A percentile compares a stretch with the other conserved stretches of the same genome.
Conservation (phyloP, 2,329 filamentous ascomycete species). For the Xylaria sp. region DNA sequence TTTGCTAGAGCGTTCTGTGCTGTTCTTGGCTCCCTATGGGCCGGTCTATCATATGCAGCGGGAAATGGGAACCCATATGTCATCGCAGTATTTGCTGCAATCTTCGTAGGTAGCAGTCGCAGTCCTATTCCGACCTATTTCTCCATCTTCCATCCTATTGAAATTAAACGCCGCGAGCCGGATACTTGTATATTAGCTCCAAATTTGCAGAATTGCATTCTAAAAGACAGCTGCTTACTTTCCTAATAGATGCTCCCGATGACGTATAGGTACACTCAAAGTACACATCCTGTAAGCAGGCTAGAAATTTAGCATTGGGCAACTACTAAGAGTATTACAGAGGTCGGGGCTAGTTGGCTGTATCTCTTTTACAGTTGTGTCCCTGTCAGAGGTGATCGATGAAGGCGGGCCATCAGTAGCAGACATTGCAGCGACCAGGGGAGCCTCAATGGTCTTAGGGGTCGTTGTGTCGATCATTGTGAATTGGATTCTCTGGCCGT, state of each 20-base stretch:
- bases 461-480: constrained; percentile 64
- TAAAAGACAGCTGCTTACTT: constrained; percentile 14
- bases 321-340: constrained; percentile 42
- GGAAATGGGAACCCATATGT: constrained; percentile 64
- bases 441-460: constrained; percentile 63
- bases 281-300: constrained; percentile 59
- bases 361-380: constrained; percentile 65
- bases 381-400: constrained; percentile 54
- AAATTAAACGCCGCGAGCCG: no score
- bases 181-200: neutral
- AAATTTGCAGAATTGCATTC: neutral
- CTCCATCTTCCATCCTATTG: neutral
- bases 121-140: neutral
- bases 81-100: constrained; percentile 63
- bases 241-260: constrained; percentile 63
- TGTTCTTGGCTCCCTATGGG: constrained; percentile 65
- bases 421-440: constrained; percentile 58
- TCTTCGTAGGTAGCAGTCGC: constrained; percentile 51
- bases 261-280: constrained; percentile 66
- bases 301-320: neutral
- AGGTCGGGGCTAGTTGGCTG: constrained; percentile 68
- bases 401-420: constrained; percentile 50
- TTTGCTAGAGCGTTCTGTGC: constrained; percentile 61
- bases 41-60: constrained; percentile 61
- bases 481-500: constrained; percentile 71